A percentile compares a stretch with the other conserved stretches of the same genome.
Conservation (phyloP, 768 basidiomycete species). For the Amanita inopinata region DNA sequence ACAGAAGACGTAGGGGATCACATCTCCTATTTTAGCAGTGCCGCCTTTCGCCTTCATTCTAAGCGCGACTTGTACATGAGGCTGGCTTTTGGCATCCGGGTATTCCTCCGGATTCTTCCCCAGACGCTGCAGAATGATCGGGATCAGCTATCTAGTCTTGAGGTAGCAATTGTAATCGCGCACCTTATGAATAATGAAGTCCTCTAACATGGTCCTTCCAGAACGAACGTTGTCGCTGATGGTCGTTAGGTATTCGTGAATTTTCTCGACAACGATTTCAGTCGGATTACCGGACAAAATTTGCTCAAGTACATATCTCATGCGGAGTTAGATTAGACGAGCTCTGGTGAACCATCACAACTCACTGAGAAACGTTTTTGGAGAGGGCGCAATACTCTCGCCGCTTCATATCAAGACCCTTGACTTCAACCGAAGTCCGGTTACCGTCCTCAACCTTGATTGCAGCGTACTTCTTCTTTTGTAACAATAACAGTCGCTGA, state of each 20-base stretch:
- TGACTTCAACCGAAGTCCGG: constrained; percentile 76
- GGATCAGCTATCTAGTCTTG: not conserved
- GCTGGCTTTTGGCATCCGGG: constrained; percentile 89
- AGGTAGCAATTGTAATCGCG: constrained; percentile 8
- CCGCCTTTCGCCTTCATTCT: constrained; percentile 80
- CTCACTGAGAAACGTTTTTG: constrained; percentile 88
- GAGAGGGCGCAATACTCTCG: constrained; percentile 90
- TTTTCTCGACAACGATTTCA: constrained; percentile 80
- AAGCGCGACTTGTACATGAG: constrained; percentile 94
- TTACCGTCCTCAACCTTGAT: constrained; percentile 85
- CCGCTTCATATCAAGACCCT: constrained; percentile 98
- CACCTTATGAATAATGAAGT: constrained; percentile 93
- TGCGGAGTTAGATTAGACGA: not conserved
- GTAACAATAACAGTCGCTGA: constrained; percentile 81
- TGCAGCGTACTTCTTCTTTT: constrained; percentile 99
- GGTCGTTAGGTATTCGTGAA: constrained; percentile 82
- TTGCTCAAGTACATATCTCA: constrained; percentile 80
- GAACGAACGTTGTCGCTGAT: constrained; percentile 72
- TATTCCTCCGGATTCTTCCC: constrained; percentile 97
- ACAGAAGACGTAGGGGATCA: constrained; percentile 95
- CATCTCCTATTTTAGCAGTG: constrained; percentile 78
- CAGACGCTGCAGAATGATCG: constrained; percentile 49
- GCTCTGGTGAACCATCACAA: constrained; percentile 7
- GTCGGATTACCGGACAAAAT: constrained; percentile 88
- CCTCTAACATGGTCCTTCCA: constrained; percentile 77